Evolutionary conservation across 768 basidiomycete species (phyloP).

Genomic region (Naematelia aurantialba): DNA sequence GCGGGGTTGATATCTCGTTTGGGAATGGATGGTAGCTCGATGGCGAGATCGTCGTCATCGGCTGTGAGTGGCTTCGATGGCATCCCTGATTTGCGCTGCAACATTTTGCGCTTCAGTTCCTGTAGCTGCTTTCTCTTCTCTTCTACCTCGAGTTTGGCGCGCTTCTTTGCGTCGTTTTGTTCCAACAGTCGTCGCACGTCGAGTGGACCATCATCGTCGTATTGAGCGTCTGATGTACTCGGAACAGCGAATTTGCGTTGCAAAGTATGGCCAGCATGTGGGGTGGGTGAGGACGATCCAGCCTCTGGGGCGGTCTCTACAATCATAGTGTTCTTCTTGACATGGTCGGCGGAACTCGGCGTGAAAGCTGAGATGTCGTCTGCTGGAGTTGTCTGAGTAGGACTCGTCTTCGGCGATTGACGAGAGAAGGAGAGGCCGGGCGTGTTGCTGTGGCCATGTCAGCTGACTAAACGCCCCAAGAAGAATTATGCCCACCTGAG

Average conservation of each 20-base stretch:
- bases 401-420: conserved; percentile 6
- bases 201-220: conserved; percentile 1
- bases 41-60: conserved; percentile 7
- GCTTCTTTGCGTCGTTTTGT: neutral
- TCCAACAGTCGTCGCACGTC: neutral
- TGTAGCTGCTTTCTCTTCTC: too few species aligned
- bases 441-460: neutral
- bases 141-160: too few species aligned
- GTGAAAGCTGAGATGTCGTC: conserved; percentile 15
- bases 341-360: conserved; percentile 3
- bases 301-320: neutral
- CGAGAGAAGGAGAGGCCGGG: conserved; percentile 15
- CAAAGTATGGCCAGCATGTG: neutral
- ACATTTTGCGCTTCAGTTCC: too few species aligned
- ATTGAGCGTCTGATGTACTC: conserved; percentile 1
- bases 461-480: neutral
- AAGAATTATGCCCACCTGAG: neutral
- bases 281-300: conserved; percentile 7
- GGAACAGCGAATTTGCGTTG: neutral
- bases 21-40: neutral
- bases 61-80: too few species aligned
- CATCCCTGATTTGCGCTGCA: too few species aligned
- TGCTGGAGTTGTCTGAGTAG: conserved; percentile 7
- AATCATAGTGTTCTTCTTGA: conserved; percentile 4
- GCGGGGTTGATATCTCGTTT: too few species aligned